phyloP scores from a whole-genome alignment of 257 asterid species.

The Paraleonurus japonicus region DNA sequence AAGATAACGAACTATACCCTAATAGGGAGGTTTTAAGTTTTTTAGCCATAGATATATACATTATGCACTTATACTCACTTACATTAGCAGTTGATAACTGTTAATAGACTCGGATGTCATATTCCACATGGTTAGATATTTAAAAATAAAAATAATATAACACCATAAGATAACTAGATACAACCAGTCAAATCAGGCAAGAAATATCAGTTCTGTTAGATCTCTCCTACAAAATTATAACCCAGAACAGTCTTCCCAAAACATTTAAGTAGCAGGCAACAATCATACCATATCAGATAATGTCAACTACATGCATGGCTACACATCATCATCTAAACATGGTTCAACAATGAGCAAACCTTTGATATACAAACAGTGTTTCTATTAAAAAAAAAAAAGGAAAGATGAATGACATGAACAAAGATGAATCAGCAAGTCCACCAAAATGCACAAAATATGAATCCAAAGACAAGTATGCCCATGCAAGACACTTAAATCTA shows the following conservation, averaged over 20 bases:
- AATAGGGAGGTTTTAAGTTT: background rate
- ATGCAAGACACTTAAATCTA: background rate
- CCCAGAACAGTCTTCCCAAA: background rate
- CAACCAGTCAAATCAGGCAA: background rate
- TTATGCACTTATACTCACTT: constrained; percentile 5
- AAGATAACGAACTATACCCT: background rate
- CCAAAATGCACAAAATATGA: background rate
- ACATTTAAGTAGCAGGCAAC: background rate
- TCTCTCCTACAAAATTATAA: background rate
- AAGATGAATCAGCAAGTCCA: background rate
- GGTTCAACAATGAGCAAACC: background rate
- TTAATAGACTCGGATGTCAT: background rate
- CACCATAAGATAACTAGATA: background rate
- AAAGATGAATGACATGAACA: background rate
- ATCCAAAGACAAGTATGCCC: background rate
- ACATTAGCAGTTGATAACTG: background rate
- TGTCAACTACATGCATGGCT: background rate
- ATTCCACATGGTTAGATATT: background rate
- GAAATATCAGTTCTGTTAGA: background rate
- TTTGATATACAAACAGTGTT: background rate
- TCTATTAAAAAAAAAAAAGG: background rate
- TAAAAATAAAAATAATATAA: background rate
- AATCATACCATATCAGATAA: background rate
- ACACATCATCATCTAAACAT: background rate
- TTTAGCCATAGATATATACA: background rate